phyloP scores from a whole-genome alignment of 805 yeast species.

The Yarrowia keelungensis region DNA sequence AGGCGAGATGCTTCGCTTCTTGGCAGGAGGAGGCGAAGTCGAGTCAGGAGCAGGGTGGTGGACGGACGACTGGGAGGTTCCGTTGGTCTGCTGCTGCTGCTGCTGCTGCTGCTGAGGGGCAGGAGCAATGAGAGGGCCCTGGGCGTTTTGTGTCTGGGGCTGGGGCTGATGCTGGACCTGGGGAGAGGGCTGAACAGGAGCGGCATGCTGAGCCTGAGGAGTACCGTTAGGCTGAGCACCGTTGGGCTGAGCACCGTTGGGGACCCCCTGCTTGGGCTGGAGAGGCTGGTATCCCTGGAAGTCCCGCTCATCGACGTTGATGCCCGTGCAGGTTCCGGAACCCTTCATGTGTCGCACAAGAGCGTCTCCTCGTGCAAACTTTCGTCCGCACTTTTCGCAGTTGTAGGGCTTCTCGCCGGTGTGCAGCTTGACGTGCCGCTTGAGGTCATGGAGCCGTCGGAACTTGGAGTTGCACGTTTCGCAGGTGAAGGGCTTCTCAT shows the following conservation, averaged over 20 bases:
- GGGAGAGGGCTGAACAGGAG: conserved; percentile 5
- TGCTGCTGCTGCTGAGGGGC: conserved; percentile 1
- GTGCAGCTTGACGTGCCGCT: conserved; percentile 76
- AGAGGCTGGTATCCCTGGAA: conserved; percentile 34
- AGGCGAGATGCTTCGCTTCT: conserved; percentile 25
- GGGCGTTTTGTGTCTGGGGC: neutral
- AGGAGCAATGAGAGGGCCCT: conserved; percentile 24
- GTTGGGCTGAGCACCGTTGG: too few relatives aligned
- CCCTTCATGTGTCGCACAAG: conserved; percentile 68
- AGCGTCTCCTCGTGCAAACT: conserved; percentile 80
- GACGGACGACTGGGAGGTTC: neutral
- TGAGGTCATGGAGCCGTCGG: conserved; percentile 76
- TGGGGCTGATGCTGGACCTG: neutral
- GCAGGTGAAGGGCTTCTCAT: conserved; percentile 69
- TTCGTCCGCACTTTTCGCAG: conserved; percentile 66
- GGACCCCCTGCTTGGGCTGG: conserved; percentile 10
- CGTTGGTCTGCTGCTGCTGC: neutral
- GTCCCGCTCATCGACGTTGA: conserved; percentile 30
- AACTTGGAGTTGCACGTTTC: conserved; percentile 65
- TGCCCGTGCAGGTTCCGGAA: conserved; percentile 48
- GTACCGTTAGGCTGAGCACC: too few relatives aligned
- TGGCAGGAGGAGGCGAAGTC: conserved; percentile 28
- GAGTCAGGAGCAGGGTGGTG: conserved; percentile 3
- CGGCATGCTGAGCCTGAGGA: neutral
- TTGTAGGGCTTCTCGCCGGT: conserved; percentile 74